These are phyloP conservation scores for Macrophomina tecta DNA, from an alignment of 2,329 filamentous ascomycete genomes.

Conservation along the genomic window DNA sequence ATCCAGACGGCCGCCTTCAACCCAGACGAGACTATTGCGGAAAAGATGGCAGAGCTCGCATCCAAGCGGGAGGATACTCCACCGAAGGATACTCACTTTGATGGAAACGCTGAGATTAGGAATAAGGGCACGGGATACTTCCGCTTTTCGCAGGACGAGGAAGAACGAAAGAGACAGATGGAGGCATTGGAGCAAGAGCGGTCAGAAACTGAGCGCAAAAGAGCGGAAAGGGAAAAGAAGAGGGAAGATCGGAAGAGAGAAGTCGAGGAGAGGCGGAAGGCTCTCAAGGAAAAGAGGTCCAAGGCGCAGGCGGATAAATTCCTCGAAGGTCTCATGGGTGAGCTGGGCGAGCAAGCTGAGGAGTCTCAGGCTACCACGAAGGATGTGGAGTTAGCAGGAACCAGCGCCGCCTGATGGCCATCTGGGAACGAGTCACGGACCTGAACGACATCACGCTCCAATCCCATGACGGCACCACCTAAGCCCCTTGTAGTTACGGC, in stretches of 20 bases:
- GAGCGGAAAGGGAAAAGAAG: constrained; percentile 62
- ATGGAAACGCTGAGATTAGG: constrained; percentile 81
- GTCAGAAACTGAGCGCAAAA: constrained; percentile 69
- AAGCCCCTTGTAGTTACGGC: no score
- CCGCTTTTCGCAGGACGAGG: constrained; percentile 80
- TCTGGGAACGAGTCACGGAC: no score
- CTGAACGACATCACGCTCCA: no score
- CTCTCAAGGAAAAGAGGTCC: constrained; percentile 65
- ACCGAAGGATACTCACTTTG: constrained; percentile 82
- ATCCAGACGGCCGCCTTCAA: constrained; percentile 86
- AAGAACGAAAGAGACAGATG: constrained; percentile 75
- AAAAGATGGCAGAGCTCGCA: constrained; percentile 79
- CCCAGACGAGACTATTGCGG: constrained; percentile 67
- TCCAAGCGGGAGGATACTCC: constrained; percentile 79
- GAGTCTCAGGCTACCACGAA: neutral
- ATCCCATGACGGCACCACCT: no score
- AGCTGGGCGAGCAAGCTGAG: constrained; percentile 33
- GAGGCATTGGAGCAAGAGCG: constrained; percentile 70
- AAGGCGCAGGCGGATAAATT: constrained; percentile 76
- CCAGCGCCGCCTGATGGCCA: no score
- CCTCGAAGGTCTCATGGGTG: constrained; percentile 62
- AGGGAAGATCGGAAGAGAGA: constrained; percentile 61
- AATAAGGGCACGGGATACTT: constrained; percentile 92
- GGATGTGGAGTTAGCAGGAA: no score
- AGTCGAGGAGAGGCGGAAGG: constrained; percentile 62